These are phyloP conservation scores for Penicillium concentricum DNA, from an alignment of 2,329 filamentous ascomycete genomes.

Conservation along the genomic window DNA sequence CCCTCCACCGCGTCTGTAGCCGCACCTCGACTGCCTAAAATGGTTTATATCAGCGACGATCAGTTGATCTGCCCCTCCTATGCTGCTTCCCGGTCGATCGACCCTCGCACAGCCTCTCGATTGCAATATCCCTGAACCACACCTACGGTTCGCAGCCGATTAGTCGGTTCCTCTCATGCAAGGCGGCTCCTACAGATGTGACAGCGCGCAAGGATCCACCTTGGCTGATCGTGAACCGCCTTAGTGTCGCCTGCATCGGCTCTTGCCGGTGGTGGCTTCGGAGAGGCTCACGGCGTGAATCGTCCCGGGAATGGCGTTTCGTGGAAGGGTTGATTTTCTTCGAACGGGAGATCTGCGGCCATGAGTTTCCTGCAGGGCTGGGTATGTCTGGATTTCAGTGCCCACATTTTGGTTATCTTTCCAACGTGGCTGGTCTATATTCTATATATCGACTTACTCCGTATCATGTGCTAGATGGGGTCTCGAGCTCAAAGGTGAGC, in stretches of 20 bases:
- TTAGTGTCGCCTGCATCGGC: conserved; percentile 22
- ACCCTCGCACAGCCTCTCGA: background rate
- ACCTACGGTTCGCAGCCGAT: conserved; percentile 19
- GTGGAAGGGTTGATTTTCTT: conserved; percentile 1
- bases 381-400: background rate
- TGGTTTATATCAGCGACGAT: conserved; percentile 4
- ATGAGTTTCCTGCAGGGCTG: conserved; percentile 8
- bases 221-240: conserved; percentile 10
- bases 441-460: background rate
- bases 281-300: conserved; percentile 13
- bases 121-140: background rate
- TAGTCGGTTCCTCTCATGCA: conserved; percentile 22
- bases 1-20: conserved; percentile 2
- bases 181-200: conserved; percentile 22
- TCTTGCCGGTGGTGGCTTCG: conserved; percentile 25
- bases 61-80: conserved; percentile 3
- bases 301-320: conserved; percentile 8
- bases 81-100: conserved; percentile 4
- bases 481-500: background rate
- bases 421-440: background rate
- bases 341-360: conserved; percentile 10
- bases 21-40: conserved; percentile 1
- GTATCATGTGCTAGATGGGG: background rate
- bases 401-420: background rate
- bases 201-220: conserved; percentile 26